Percentiles rank a stretch among this genome's conserved stretches.
phyloP scores from a whole-genome alignment of 176 grass and related monocot species.

The sorghum (Sorghum bicolor) region DNA sequence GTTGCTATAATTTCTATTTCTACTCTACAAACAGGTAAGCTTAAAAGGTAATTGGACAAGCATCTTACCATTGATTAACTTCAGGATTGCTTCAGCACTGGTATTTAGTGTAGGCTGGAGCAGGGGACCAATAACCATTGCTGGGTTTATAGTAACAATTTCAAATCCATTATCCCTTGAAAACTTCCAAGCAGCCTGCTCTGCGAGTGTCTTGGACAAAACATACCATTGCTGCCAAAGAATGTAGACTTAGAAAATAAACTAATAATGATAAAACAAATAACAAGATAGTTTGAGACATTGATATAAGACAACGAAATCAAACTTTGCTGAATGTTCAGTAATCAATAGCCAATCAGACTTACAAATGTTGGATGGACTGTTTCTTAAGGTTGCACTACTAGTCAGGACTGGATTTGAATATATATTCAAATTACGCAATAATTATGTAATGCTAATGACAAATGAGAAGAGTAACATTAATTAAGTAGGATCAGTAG shows the following conservation, averaged over 20 bases:
- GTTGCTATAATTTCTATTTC: not conserved
- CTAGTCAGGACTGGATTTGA: not conserved
- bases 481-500: not conserved
- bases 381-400: not conserved
- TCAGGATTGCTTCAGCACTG: constrained; percentile 53
- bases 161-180: constrained; percentile 53
- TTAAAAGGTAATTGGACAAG: not conserved
- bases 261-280: not conserved
- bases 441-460: not conserved
- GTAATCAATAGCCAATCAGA: not conserved
- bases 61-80: constrained; percentile 52
- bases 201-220: constrained; percentile 62
- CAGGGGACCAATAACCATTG: constrained; percentile 63
- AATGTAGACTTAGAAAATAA: not conserved
- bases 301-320: not conserved
- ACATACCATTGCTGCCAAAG: constrained; percentile 56
- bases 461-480: not conserved
- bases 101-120: constrained; percentile 65
- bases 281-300: not conserved
- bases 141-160: constrained; percentile 58
- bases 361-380: not conserved
- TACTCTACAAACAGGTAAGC: not conserved
- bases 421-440: not conserved
- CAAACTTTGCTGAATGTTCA: not conserved
- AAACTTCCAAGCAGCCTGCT: constrained; percentile 64